phyloP scores from a whole-genome alignment of 345 rosid species.

The Acer negundo region DNA sequence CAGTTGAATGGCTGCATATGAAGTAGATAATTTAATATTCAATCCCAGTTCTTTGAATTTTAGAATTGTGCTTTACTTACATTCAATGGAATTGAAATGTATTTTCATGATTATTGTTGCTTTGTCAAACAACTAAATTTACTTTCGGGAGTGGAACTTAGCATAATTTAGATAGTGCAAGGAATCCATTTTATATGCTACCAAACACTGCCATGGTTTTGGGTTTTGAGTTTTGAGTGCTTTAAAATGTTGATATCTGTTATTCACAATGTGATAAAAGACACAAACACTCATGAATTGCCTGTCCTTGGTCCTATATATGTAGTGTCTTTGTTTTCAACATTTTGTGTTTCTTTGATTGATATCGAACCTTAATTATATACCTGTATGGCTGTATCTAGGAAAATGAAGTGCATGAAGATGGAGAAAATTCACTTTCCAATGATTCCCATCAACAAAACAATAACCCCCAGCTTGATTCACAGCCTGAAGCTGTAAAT shows the following conservation, averaged over 20 bases:
- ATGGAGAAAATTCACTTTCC: conserved; percentile 40
- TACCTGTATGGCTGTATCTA: conserved; percentile 19
- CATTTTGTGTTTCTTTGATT: conserved; percentile 8
- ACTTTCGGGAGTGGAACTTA: neutral
- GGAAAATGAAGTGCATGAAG: conserved; percentile 51
- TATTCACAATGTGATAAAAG: neutral
- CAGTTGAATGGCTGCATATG: neutral
- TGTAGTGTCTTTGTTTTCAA: neutral
- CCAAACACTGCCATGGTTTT: neutral
- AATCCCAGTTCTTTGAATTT: neutral
- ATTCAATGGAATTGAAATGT: neutral
- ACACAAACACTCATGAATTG: neutral
- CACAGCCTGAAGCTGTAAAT: conserved; percentile 43
- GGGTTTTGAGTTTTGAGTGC: neutral
- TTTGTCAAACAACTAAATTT: neutral
- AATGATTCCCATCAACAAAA: conserved; percentile 36
- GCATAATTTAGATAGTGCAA: neutral
- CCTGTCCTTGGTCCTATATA: neutral
- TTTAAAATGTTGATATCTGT: neutral
- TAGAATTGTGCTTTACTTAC: neutral
- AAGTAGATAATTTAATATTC: neutral
- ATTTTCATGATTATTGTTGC: neutral
- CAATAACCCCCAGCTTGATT: conserved; percentile 36
- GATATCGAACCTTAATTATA: conserved; percentile 7
- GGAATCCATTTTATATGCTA: neutral